Evolutionary conservation across 1,284 basidiomycete genomes (phyloP).

Genomic region (Heterobasidion occidentale): DNA sequence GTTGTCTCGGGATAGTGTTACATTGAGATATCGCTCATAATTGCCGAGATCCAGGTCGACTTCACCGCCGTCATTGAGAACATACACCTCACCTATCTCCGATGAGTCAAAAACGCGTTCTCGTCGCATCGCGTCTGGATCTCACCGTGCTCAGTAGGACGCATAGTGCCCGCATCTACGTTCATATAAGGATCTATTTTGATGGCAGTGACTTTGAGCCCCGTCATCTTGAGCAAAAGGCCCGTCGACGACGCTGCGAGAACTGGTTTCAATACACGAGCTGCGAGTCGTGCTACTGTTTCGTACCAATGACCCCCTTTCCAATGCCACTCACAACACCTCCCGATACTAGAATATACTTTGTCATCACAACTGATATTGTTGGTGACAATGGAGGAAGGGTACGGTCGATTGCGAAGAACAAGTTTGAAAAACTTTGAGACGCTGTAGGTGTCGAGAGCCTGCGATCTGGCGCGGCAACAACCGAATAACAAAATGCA

Average conservation of each 20-base stretch:
- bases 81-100: constrained; percentile 87
- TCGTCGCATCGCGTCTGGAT: constrained; percentile 2
- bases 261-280: constrained; percentile 16
- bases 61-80: constrained; percentile 97
- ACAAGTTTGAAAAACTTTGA: no score
- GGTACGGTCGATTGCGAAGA: no score
- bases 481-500: no score
- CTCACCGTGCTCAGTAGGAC: constrained; percentile 95
- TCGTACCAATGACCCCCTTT: constrained; percentile 89
- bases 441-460: no score
- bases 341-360: constrained; percentile 88
- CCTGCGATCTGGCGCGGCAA: no score
- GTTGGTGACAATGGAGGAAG: no score
- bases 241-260: constrained; percentile 89
- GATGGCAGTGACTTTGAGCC: constrained; percentile 96
- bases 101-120: neutral
- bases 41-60: constrained; percentile 98
- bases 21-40: constrained; percentile 96
- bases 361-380: constrained; percentile 45
- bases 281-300: constrained; percentile 8
- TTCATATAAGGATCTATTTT: constrained; percentile 99
- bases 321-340: constrained; percentile 93
- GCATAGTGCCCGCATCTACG: constrained; percentile 99
- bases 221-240: constrained; percentile 90
- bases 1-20: constrained; percentile 91